These are phyloP conservation scores for Gamarada debralockiae DNA, from an alignment of 495 filamentous ascomycete genomes.

Conservation along the genomic window DNA sequence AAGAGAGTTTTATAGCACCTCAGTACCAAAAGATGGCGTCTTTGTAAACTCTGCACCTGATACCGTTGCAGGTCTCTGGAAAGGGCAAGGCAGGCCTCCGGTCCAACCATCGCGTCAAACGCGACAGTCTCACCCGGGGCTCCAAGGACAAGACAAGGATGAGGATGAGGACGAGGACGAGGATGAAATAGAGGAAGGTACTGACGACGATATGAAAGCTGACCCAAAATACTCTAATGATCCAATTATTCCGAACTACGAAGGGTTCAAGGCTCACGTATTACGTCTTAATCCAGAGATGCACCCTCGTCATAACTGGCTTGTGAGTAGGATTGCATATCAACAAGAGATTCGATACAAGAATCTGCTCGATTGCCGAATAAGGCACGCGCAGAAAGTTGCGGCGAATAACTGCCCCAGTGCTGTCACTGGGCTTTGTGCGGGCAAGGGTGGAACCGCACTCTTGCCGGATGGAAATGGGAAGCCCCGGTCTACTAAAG, in stretches of 20 bases:
- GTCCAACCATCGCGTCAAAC: constrained; percentile 22
- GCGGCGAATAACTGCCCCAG: constrained; percentile 52
- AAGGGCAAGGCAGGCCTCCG: constrained; percentile 47
- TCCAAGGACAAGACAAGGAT: constrained; percentile 26
- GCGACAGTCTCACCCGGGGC: constrained; percentile 8
- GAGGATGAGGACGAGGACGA: constrained; percentile 46
- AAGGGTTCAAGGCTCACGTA: constrained; percentile 77
- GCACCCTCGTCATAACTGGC: constrained; percentile 40
- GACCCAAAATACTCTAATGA: constrained; percentile 40
- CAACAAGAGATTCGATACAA: constrained; percentile 81
- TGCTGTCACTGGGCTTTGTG: constrained; percentile 48
- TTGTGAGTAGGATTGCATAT: constrained; percentile 79
- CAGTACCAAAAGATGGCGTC: constrained; percentile 42
- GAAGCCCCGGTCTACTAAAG: constrained; percentile 11
- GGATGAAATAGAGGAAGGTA: constrained; percentile 45
- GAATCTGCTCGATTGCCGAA: constrained; percentile 64
- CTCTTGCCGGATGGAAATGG: constrained; percentile 39
- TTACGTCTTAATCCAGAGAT: constrained; percentile 62
- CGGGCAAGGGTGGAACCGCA: constrained; percentile 55
- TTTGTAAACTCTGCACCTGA: constrained; percentile 55
- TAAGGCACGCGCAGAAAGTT: constrained; percentile 63
- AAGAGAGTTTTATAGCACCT: constrained; percentile 50
- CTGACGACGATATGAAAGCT: constrained; percentile 44
- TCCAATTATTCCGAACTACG: constrained; percentile 64
- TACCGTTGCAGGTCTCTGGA: constrained; percentile 49